Conservation (phyloP, 176 grass and related monocot species). For the maize (Zea mays) region DNA sequence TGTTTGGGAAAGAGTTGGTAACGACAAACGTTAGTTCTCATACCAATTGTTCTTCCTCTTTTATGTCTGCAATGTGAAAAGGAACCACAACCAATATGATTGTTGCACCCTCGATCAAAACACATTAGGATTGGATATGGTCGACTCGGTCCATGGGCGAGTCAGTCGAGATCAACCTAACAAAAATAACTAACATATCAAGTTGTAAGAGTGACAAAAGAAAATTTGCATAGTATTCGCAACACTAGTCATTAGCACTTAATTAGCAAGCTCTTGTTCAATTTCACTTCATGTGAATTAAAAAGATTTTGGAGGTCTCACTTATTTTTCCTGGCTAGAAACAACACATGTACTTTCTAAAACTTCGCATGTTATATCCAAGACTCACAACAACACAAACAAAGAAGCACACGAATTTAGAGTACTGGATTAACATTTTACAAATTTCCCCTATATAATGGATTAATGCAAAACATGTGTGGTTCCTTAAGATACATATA, state of each 20-base stretch:
- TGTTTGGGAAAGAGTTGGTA: no score
- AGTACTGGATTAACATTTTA: slow-evolving; percentile 20
- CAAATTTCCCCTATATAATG: slow-evolving; percentile 33
- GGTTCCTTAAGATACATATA: no score
- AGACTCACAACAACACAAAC: background rate
- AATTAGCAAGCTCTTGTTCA: background rate
- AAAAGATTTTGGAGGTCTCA: background rate
- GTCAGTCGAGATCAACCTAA: no score
- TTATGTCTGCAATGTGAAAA: no score
- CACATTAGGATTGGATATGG: no score
- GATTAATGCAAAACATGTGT: no score
- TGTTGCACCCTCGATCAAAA: no score
- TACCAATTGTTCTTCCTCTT: no score
- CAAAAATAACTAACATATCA: no score
- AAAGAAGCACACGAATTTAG: slow-evolving; percentile 15
- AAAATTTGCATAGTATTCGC: background rate
- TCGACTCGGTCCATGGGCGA: no score
- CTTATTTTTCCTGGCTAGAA: slow-evolving; percentile 7
- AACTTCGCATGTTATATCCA: slow-evolving; percentile 11
- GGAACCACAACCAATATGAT: no score
- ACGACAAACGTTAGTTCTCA: no score
- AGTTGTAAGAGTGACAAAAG: background rate
- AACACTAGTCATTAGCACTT: background rate
- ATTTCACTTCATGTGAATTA: background rate
- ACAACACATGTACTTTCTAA: background rate